phyloP scores from a whole-genome alignment of 257 asterid species.

The Solanum sejunctum region DNA sequence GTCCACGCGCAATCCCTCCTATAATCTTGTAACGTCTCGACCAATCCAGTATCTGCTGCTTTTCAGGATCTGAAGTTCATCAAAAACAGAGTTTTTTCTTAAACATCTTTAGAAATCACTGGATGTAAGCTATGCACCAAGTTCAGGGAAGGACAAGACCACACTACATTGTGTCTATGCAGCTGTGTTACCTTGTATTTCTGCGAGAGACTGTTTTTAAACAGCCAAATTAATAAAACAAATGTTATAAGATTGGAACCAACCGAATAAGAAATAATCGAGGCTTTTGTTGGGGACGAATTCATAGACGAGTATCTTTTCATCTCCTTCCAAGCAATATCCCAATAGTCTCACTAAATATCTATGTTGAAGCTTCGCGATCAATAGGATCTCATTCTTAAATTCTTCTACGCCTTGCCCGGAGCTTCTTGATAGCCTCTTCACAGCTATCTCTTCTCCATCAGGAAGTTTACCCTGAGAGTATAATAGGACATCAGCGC shows the following conservation, averaged over 20 bases:
- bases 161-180: background rate
- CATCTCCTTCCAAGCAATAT: constrained; percentile 7
- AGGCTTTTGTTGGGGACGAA: constrained; percentile 15
- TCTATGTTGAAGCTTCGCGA: constrained; percentile 20
- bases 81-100: background rate
- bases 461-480: background rate
- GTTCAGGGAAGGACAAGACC: background rate
- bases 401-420: constrained; percentile 21
- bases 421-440: constrained; percentile 4
- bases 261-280: constrained; percentile 15
- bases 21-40: constrained; percentile 14
- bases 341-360: constrained; percentile 16
- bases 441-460: constrained; percentile 13
- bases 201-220: background rate
- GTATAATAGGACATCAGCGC: background rate
- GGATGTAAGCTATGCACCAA: no score
- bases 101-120: background rate
- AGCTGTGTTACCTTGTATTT: background rate
- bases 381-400: constrained; percentile 5
- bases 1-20: constrained; percentile 9
- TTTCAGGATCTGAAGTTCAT: background rate
- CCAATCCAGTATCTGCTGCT: constrained; percentile 4
- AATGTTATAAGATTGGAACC: background rate
- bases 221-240: background rate
- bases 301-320: constrained; percentile 21